Evolutionary conservation across 2,329 filamentous ascomycete species (phyloP), one percentile per base, ranked within the genome.

Genomic region (Alternaria incomplexa): DNA sequence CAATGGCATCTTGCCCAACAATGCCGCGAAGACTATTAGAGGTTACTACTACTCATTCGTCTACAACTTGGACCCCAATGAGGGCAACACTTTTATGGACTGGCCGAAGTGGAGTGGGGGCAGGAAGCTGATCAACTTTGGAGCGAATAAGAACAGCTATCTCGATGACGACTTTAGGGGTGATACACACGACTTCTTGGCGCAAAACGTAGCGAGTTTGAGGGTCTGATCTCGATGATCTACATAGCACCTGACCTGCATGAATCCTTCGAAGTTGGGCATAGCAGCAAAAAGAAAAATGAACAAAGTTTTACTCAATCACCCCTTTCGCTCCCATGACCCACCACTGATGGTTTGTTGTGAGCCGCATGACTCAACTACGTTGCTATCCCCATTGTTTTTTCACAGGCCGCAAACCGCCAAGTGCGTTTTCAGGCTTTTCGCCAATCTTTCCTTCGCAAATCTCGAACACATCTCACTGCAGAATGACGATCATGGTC

Each of bases 41-140:
- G 86, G 85, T 1, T 94, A 93, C 77, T 94, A 93, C 73, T 83
- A 90, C 71, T 89, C 87, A 54, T 95, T 95, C 73, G 72, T 93
- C 7, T 86, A 92, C 76, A 87, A 89, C 46, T 78, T 90, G 46
- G 87, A 94, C 73, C 92, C 92, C 1, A 94, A 94, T 70, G 78
- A 82, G 22, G 86, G 79, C 2, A 80, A 80, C 9, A 65, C 69
- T 5, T 81, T 63, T 67, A 81, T 68, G 72, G 75, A 83, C 0
- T 89, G 87, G 87, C 87, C 87, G 36, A 77, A 84, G 68, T 90
- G 87, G 86, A 77, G 77, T 13, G 72, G 80, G 4, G 76, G 74
- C 1, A 82, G 84, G 59, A 78, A 86, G 72, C 73, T 93, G 62
- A 75, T 87, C 71, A 78, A 85, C 28, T 83, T 88, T 61, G 77